Evolutionary conservation across 2,329 filamentous ascomycete genomes (phyloP).

Genomic region (Xylogone sp.): DNA sequence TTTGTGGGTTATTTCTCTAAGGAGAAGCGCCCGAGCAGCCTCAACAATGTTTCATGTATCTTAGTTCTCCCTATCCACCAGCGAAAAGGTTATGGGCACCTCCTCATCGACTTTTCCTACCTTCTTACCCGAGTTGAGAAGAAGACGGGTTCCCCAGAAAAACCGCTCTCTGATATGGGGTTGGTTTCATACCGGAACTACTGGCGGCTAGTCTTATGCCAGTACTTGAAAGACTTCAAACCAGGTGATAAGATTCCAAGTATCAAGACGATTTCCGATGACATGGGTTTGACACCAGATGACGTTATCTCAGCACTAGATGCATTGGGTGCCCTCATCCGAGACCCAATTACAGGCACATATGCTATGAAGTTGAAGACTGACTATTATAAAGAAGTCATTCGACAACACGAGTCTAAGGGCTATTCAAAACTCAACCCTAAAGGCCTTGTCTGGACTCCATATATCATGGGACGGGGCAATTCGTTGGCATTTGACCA

Average conservation of each 20-base stretch:
- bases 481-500: constrained; percentile 81
- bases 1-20: constrained; percentile 99
- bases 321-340: constrained; percentile 80
- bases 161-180: constrained; percentile 96
- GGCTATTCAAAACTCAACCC: constrained; percentile 82
- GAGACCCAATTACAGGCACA: constrained; percentile 80
- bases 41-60: constrained; percentile 98
- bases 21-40: constrained; percentile 89
- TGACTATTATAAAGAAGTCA: constrained; percentile 80
- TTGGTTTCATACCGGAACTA: constrained; percentile 96
- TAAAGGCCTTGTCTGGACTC: constrained; percentile 84
- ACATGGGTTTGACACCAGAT: constrained; percentile 92
- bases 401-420: constrained; percentile 85
- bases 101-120: constrained; percentile 98
- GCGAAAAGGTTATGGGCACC: constrained; percentile 92
- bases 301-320: constrained; percentile 94
- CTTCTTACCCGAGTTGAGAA: constrained; percentile 88
- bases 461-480: constrained; percentile 90
- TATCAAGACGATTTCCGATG: constrained; percentile 70
- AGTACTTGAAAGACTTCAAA: constrained; percentile 68
- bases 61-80: constrained; percentile 94
- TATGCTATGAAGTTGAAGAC: constrained; percentile 89
- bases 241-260: constrained; percentile 49
- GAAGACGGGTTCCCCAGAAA: constrained; percentile 94
- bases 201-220: constrained; percentile 86